Percentiles rank a stretch among this genome's conserved stretches.
Evolutionary conservation across 768 basidiomycete genomes (phyloP).

Genomic region (Neoboletus brunneissimus): DNA sequence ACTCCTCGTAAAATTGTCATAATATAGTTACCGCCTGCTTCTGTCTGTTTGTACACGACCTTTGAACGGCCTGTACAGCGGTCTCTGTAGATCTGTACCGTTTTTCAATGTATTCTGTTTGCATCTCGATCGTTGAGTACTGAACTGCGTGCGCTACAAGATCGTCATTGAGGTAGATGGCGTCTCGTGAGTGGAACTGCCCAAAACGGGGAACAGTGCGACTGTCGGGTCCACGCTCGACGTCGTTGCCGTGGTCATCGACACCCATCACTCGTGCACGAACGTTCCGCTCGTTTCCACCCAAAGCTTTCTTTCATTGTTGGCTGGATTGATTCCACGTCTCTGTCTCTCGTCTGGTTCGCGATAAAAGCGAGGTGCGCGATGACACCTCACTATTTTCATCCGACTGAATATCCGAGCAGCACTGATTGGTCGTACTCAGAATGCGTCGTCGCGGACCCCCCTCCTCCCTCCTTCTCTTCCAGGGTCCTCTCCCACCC

Average conservation of each 20-base stretch:
- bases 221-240: not conserved
- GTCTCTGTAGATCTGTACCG: constrained; percentile 16
- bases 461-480: constrained; percentile 61
- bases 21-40: constrained; percentile 1
- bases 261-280: not conserved
- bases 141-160: not conserved
- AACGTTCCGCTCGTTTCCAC: not conserved
- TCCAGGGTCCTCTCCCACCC: constrained; percentile 59
- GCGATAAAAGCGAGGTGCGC: constrained; percentile 3
- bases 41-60: not conserved
- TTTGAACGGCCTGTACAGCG: not conserved
- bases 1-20: constrained; percentile 28
- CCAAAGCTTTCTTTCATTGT: not conserved
- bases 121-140: not conserved
- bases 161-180: no score
- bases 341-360: not conserved
- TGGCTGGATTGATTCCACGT: not conserved
- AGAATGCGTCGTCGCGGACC: constrained; percentile 67
- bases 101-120: constrained; percentile 11
- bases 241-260: not conserved
- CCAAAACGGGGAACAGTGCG: not conserved
- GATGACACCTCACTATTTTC: no score
- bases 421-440: not conserved
- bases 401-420: not conserved
- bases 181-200: no score